Evolutionary conservation across 768 basidiomycete genomes (phyloP).

Genomic region (Boletales sp.): DNA sequence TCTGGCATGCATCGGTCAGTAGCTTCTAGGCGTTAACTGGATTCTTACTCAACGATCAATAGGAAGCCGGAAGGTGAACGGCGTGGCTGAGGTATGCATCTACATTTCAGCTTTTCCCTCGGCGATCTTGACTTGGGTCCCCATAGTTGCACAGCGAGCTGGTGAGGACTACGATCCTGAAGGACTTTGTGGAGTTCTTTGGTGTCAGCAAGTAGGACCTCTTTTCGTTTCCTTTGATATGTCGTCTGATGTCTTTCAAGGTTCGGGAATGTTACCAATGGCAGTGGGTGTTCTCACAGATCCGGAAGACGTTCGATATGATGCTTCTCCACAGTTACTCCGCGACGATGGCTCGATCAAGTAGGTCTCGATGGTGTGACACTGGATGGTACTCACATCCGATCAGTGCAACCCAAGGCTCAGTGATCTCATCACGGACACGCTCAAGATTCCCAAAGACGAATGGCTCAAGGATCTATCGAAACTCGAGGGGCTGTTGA

Average conservation of each 20-base stretch:
- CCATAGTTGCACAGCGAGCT: constrained; percentile 80
- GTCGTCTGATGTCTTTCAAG: constrained; percentile 32
- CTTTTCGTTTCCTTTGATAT: not conserved
- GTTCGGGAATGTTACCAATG: constrained; percentile 91
- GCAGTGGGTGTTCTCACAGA: constrained; percentile 48
- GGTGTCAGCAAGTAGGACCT: constrained; percentile 68
- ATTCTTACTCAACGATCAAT: constrained; percentile 2
- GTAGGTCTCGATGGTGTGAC: constrained; percentile 24
- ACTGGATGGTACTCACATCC: constrained; percentile 1
- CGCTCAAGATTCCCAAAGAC: constrained; percentile 68
- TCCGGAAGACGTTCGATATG: not conserved
- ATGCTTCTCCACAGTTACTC: constrained; percentile 56
- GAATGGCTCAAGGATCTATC: constrained; percentile 85
- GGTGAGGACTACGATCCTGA: constrained; percentile 76
- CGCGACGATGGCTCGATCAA: constrained; percentile 89
- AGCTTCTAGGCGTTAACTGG: not conserved
- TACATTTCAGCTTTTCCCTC: not conserved
- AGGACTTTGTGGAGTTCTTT: constrained; percentile 92
- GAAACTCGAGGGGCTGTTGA: constrained; percentile 73
- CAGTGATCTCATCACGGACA: constrained; percentile 78
- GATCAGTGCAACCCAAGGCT: constrained; percentile 85
- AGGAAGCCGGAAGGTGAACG: constrained; percentile 86
- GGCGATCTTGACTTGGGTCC: not conserved
- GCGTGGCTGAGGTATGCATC: constrained; percentile 77
- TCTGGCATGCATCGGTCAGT: constrained; percentile 76